phyloP scores from a whole-genome alignment of 352 stramenopile species.

The Phytophthora sansomeana region DNA sequence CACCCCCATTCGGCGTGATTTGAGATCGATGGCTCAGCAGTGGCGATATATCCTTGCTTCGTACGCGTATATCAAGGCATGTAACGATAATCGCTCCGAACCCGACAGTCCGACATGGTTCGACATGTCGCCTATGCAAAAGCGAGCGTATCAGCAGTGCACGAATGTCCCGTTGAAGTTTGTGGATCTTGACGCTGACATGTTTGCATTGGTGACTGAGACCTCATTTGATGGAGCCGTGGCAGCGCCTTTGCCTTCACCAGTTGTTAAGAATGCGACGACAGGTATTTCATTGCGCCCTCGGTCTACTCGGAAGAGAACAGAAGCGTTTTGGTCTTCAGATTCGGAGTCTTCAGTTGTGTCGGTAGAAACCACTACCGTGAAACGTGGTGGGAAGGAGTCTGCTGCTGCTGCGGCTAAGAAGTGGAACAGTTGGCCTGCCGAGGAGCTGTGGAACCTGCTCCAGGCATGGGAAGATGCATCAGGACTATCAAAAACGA shows the following conservation, averaged over 20 bases:
- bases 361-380: constrained; percentile 3
- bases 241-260: constrained; percentile 16
- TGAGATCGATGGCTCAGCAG: constrained; percentile 46
- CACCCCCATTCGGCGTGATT: constrained; percentile 28
- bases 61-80: constrained; percentile 53
- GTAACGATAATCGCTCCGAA: constrained; percentile 43
- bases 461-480: constrained; percentile 45
- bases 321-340: constrained; percentile 42
- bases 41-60: constrained; percentile 50
- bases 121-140: constrained; percentile 40
- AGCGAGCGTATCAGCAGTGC: constrained; percentile 50
- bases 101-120: constrained; percentile 40
- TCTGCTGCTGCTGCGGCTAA: constrained; percentile 10
- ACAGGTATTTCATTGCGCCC: constrained; percentile 41
- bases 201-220: constrained; percentile 46
- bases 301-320: constrained; percentile 36
- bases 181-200: constrained; percentile 47
- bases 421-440: constrained; percentile 45
- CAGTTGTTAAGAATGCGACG: constrained; percentile 12
- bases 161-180: constrained; percentile 50
- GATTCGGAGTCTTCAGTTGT: constrained; percentile 42
- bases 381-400: constrained; percentile 14
- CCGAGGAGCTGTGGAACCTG: constrained; percentile 38
- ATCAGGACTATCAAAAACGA: constrained; percentile 12
- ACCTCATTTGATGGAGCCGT: constrained; percentile 42